Conservation (phyloP, 805 yeast species). For the Starmerella kuoi region DNA sequence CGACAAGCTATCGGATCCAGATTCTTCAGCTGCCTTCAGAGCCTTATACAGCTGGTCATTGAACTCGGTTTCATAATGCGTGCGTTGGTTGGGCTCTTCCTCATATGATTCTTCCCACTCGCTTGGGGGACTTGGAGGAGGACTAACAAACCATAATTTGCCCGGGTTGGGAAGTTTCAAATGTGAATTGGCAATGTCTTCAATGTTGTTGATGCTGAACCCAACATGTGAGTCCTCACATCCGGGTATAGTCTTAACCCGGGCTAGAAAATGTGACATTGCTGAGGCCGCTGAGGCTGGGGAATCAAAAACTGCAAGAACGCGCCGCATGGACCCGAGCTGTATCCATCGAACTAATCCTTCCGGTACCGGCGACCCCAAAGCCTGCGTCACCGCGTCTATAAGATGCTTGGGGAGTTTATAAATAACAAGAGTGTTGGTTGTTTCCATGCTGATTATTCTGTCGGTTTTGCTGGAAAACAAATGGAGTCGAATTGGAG, state of each 20-base stretch:
- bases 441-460: constrained; percentile 6
- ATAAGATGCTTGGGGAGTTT: constrained; percentile 9
- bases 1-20: background rate
- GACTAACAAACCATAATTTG: constrained; percentile 20
- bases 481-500: too few relatives aligned
- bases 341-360: constrained; percentile 16
- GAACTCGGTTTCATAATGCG: constrained; percentile 20
- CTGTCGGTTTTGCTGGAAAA: too few relatives aligned
- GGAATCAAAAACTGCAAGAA: constrained; percentile 20
- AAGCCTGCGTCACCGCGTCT: background rate
- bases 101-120: constrained; percentile 21
- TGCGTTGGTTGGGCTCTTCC: constrained; percentile 20
- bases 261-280: constrained; percentile 2
- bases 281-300: constrained; percentile 12
- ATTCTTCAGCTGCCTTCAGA: constrained; percentile 4
- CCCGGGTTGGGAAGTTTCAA: constrained; percentile 22
- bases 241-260: background rate
- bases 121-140: constrained; percentile 24
- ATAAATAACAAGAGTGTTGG: constrained; percentile 19
- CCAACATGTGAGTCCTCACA: constrained; percentile 10
- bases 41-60: constrained; percentile 17
- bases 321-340: constrained; percentile 20
- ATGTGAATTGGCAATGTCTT: constrained; percentile 3
- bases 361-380: background rate
- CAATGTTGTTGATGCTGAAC: constrained; percentile 12